Percentiles rank a stretch among this genome's conserved stretches.
These are phyloP conservation scores for Colletotrichum sansevieriae DNA, from an alignment of 2,329 filamentous ascomycete species.

Conservation along the genomic window DNA sequence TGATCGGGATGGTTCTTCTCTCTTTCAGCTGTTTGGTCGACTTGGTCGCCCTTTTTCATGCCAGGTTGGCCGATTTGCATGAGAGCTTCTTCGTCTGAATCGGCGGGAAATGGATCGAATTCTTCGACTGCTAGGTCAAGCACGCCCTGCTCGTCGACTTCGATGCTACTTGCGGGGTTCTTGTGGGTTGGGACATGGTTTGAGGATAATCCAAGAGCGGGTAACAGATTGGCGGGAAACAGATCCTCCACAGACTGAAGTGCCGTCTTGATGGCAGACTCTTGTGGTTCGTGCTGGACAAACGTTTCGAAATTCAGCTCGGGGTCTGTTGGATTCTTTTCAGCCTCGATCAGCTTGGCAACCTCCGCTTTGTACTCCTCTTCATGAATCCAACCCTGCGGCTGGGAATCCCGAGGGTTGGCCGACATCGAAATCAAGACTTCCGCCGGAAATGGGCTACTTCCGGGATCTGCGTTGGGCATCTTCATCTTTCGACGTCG, in stretches of 20 bases:
- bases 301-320: conserved; percentile 75
- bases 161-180: conserved; percentile 59
- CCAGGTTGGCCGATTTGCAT: conserved; percentile 45
- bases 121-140: conserved; percentile 60
- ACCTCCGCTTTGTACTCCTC: conserved; percentile 81
- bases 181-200: conserved; percentile 47
- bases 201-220: conserved; percentile 58
- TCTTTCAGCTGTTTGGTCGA: not conserved
- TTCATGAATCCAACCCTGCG: conserved; percentile 94
- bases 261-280: conserved; percentile 77
- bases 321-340: conserved; percentile 64
- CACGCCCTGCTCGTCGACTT: conserved; percentile 75
- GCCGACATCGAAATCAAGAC: conserved; percentile 91
- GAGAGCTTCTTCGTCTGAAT: conserved; percentile 66
- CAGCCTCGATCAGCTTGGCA: conserved; percentile 71
- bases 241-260: conserved; percentile 90
- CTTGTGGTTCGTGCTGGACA: conserved; percentile 65
- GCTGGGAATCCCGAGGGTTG: conserved; percentile 77
- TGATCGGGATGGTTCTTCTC: not conserved
- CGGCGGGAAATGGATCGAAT: conserved; percentile 62
- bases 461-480: conserved; percentile 72
- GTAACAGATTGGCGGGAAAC: conserved; percentile 75
- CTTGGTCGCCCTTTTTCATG: not conserved
- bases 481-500: conserved; percentile 80
- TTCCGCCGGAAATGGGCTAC: conserved; percentile 84